phyloP scores from a whole-genome alignment of 768 basidiomycete species.

The Daedalea quercina region DNA sequence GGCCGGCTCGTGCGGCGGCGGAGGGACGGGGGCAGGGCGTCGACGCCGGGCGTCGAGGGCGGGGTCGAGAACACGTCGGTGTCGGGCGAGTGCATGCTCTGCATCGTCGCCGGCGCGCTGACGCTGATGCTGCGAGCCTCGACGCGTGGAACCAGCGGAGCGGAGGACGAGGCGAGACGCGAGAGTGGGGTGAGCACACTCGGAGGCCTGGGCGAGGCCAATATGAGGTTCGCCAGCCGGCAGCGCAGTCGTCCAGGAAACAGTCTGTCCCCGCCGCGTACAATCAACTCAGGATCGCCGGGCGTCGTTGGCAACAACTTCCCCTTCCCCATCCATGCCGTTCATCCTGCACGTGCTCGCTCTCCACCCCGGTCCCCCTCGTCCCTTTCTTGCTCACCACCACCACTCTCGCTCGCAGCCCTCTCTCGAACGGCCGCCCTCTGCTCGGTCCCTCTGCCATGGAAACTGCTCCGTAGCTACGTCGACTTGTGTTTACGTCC shows the following conservation, averaged over 20 bases:
- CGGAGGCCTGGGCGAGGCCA: not conserved
- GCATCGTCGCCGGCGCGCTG: not conserved
- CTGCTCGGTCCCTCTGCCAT: too few species aligned
- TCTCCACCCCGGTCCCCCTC: not conserved
- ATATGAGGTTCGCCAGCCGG: not conserved
- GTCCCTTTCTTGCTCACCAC: not conserved
- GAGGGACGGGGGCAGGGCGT: constrained; percentile 29
- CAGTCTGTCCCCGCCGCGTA: too few species aligned
- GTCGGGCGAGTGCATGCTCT: constrained; percentile 20
- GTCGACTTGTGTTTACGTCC: not conserved
- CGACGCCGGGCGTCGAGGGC: constrained; percentile 31
- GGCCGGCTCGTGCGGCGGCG: constrained; percentile 30
- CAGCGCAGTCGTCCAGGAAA: not conserved
- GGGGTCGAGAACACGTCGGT: constrained; percentile 38
- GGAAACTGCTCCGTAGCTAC: not conserved
- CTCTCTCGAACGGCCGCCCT: not conserved
- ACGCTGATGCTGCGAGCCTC: too few species aligned
- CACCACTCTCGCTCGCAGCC: not conserved
- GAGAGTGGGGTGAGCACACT: not conserved
- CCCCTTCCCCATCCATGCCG: not conserved
- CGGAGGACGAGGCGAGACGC: not conserved
- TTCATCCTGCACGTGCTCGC: not conserved
- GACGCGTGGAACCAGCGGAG: not conserved
- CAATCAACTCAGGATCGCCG: too few species aligned
- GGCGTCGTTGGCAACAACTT: not conserved